Evolutionary conservation across 352 stramenopile species (phyloP).

Genomic region (Albugo laibachii): DNA sequence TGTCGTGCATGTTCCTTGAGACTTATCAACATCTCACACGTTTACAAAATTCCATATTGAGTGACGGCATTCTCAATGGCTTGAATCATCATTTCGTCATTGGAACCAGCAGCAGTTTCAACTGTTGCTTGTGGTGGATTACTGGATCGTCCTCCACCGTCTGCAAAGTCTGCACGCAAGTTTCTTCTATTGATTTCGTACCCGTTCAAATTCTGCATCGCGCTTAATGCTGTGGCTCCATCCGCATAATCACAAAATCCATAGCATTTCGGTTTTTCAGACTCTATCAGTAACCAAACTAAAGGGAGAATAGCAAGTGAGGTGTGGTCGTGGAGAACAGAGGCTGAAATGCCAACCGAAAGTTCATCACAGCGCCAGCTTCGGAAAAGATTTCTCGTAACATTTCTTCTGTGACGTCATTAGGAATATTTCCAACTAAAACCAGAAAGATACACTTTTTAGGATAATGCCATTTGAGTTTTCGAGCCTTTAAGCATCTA

Average conservation of each 20-base stretch:
- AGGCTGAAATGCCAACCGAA: slow-evolving; percentile 21
- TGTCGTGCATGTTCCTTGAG: slow-evolving; percentile 63
- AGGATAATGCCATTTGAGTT: neutral
- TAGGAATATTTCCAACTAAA: slow-evolving; percentile 73
- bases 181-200: slow-evolving; percentile 72
- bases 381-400: slow-evolving; percentile 78
- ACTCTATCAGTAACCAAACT: slow-evolving; percentile 69
- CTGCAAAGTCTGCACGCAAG: slow-evolving; percentile 66
- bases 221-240: slow-evolving; percentile 56
- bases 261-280: slow-evolving; percentile 69
- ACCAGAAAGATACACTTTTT: neutral
- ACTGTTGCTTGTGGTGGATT: slow-evolving; percentile 4
- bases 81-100: slow-evolving; percentile 57
- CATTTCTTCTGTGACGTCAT: slow-evolving; percentile 76
- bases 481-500: neutral
- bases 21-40: slow-evolving; percentile 70
- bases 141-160: slow-evolving; percentile 30
- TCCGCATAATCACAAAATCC: slow-evolving; percentile 76
- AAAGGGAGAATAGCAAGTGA: neutral
- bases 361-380: slow-evolving; percentile 64
- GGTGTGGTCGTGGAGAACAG: neutral
- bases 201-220: slow-evolving; percentile 74
- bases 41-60: slow-evolving; percentile 38
- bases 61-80: slow-evolving; percentile 57
- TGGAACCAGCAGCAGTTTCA: slow-evolving; percentile 21